Evolutionary conservation across 805 yeast genomes (phyloP), one percentile per base, ranked within the genome.

Genomic region (Alloascoidea africana): DNA sequence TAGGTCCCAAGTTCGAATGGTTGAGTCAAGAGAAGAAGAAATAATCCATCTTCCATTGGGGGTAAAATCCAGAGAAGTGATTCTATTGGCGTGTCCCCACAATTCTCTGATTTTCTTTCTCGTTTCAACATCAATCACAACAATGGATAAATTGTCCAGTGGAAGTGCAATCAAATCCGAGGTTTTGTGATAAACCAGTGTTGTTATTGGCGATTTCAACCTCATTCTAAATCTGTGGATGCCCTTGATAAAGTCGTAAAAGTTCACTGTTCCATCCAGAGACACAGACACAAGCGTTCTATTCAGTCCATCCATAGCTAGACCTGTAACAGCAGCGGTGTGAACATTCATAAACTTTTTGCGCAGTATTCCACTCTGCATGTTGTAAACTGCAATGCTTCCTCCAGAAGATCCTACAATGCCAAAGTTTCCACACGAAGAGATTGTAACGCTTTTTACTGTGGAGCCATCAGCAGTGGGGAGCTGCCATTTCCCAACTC

Each of bases 21-120:
- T 86, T 2, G 83, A 68, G 53, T 91, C 99, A 42, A 86, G 63
- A 1, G 86, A 69, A 1, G 83, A 76, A 16, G 91, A 74, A 5
- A 91, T 76, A 27, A 91, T 61, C 96, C 97, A 91, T 54, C 96
- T 74, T 27, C 96, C 97, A 54, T 87, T 89, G 3, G 95, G 93
- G 3, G 94, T 77, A 52, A 91, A 89, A 54, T 84, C 96, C 54
- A 89, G 56, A 1, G 83, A 68, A 0, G 96, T 86, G 45, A 91
- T 76, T 50, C 95, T 68, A 56, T 87, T 86, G 8, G 79, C 67
- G 52, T 91, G 98, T 3, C 98, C 98, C 62, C 74, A 76, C 41
- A 91, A 63, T 43, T 78, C 80, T 64, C 99, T 77, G 19, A 93
- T 89, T 23, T 85, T 71, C 47, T 71, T 75, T 50, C 76, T 84